These are phyloP conservation scores for Santalum album DNA, from an alignment of 164 flowering plant species.

Conservation along the genomic window DNA sequence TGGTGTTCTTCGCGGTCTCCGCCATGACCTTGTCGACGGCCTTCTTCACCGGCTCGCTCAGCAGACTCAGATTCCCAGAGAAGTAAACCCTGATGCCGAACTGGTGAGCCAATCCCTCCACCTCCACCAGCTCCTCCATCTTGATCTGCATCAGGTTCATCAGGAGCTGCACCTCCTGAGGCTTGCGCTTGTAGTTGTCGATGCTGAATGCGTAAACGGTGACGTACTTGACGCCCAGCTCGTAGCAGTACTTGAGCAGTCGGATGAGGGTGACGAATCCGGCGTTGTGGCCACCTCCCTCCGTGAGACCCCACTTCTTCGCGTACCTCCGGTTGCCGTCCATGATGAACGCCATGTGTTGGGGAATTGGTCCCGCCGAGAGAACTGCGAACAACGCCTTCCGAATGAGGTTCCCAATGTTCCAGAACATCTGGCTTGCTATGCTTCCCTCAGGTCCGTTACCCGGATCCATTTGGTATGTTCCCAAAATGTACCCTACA, in stretches of 20 bases:
- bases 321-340: slow-evolving; percentile 6
- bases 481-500: neutral
- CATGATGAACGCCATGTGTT: neutral
- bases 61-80: neutral
- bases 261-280: neutral
- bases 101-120: neutral
- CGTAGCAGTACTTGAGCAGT: slow-evolving; percentile 4
- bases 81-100: neutral
- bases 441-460: neutral
- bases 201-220: slow-evolving; percentile 3
- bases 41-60: neutral
- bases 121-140: slow-evolving; percentile 1
- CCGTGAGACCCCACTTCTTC: neutral
- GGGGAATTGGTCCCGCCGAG: neutral
- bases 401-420: neutral
- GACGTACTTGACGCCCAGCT: neutral
- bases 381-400: neutral
- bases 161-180: neutral
- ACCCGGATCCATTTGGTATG: neutral
- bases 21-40: neutral
- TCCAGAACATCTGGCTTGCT: neutral
- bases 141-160: neutral
- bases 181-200: neutral
- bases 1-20: too few species aligned
- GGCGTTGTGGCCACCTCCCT: neutral